Evolutionary conservation across 139 green algal species (phyloP), one percentile per base, ranked within the genome.

Genomic region (Chlamydomonas eustigma): DNA sequence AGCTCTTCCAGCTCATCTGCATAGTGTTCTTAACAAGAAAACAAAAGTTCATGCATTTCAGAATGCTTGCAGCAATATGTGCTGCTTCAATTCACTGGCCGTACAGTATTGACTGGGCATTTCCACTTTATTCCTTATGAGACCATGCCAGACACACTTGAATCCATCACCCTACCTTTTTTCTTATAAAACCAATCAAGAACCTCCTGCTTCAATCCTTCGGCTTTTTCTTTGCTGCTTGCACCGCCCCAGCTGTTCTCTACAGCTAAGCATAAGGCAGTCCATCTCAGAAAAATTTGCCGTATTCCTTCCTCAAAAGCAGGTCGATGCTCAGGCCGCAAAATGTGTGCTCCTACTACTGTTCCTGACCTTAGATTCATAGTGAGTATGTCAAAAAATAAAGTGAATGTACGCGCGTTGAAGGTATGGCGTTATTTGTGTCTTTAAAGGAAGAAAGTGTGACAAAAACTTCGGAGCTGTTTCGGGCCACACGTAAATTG

Each of bases 161-260:
- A n/a, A n/a, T n/a, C n/a, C n/a, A n/a, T n/a, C n/a, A n/a, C n/a
- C n/a, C n/a, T n/a, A 96, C 92, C 91, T 80, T 89, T 92, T 22
- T 84, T 84, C 3, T 78, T 81, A 75, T 93, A 94, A 67, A 97
- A 97, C 91, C 92, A 98, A 2, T 88, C n/a, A 1, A 96, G 35
- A 1, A 92, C 80, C 2, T 98, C 91, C 1, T 87, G 64, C 34
- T 89, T 78, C 6, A 97, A 64, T 4, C 83, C 67, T 22, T 92
- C 38, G 24, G 87, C 93, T 74, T 98, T 98, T 4, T 92, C 80
- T 1, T 24, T 63, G 52, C 87, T 95, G 38, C 86, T 75, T 38
- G 51, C 44, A 0, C 94, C 94, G 1, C 94, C 94, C 94, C 94
- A 98, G 68, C 92, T 73, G 73, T 97, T 93, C 64, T 94, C 86